Conservation (phyloP, 2,329 filamentous ascomycete species). For the Cercospora sesami region DNA sequence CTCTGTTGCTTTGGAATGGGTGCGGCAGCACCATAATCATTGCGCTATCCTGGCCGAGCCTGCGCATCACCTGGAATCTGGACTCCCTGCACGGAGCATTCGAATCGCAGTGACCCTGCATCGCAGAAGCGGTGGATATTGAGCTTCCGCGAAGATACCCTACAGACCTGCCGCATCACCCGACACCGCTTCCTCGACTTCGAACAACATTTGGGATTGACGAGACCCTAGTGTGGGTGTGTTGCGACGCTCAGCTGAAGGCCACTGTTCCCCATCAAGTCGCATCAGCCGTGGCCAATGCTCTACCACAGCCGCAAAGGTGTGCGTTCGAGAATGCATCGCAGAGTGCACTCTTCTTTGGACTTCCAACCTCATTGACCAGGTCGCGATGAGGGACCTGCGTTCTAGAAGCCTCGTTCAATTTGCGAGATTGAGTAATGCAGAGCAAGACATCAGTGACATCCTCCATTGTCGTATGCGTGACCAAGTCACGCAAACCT, state of each 20-base stretch:
- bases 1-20: not conserved
- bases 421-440: not conserved
- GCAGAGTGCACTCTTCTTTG: constrained; percentile 6
- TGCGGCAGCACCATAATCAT: not conserved
- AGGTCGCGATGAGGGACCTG: not conserved
- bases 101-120: not conserved
- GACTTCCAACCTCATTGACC: not conserved
- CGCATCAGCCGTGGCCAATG: not conserved
- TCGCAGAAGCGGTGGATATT: not conserved
- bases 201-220: not conserved
- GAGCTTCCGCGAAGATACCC: not conserved
- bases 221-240: not conserved
- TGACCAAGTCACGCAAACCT: not conserved
- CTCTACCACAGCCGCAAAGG: not conserved
- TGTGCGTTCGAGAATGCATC: not conserved
- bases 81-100: not conserved
- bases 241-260: not conserved
- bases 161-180: not conserved
- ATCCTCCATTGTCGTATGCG: not conserved
- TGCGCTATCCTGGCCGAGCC: not conserved
- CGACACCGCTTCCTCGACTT: not conserved
- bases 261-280: not conserved
- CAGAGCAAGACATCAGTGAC: not conserved
- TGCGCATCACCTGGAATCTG: not conserved
- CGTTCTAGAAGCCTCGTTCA: not conserved